phyloP scores from a whole-genome alignment of 2,329 filamentous ascomycete genomes.

The Fusarium buxicola region DNA sequence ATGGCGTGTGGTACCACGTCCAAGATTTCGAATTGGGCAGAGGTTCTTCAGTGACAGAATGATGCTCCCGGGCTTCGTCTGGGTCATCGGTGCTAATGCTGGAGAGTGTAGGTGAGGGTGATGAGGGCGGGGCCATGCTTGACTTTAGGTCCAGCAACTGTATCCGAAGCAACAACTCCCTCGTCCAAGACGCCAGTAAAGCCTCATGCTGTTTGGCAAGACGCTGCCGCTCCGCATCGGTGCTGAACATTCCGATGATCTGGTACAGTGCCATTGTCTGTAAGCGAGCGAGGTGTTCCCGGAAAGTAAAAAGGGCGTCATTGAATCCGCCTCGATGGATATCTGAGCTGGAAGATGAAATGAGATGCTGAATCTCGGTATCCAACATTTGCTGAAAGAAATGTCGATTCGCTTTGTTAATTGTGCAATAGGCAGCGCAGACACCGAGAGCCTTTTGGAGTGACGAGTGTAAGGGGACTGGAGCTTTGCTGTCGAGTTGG shows the following conservation, averaged over 20 bases:
- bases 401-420: not conserved
- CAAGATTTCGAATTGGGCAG: fast-evolving
- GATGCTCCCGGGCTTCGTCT: not conserved
- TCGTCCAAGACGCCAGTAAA: slow-evolving; percentile 16
- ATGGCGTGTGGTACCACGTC: not conserved
- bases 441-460: slow-evolving; percentile 17
- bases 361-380: slow-evolving; percentile 3
- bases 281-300: slow-evolving; percentile 8
- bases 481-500: not conserved
- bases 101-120: too few species aligned
- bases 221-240: not conserved
- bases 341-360: not conserved
- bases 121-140: not conserved
- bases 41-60: not conserved
- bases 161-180: slow-evolving; percentile 14
- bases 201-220: slow-evolving; percentile 4
- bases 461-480: not conserved
- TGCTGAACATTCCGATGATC: slow-evolving; percentile 18
- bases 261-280: slow-evolving; percentile 24
- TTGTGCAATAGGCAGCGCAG: slow-evolving; percentile 9
- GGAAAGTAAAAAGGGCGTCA: not conserved
- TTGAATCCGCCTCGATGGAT: not conserved
- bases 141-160: not conserved
- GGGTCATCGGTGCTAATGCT: not conserved
- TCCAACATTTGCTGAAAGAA: slow-evolving; percentile 15